Percentiles rank a stretch among this genome's conserved stretches.
phyloP scores from a whole-genome alignment of 1,284 basidiomycete species.

The Moesziomyces parantarcticus region DNA sequence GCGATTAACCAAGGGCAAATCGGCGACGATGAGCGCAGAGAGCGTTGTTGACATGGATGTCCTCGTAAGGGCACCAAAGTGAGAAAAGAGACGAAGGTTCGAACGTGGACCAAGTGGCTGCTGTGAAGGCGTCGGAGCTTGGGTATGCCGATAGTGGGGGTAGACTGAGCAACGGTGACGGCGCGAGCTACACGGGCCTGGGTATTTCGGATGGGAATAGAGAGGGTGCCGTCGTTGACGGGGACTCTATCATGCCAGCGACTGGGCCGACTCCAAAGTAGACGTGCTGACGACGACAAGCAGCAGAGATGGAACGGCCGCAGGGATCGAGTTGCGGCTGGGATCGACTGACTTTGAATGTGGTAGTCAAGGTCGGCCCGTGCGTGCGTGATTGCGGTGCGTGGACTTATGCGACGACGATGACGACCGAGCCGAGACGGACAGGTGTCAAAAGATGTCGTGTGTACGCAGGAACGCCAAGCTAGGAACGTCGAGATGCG shows the following conservation, averaged over 20 bases:
- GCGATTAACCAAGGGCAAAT: slow-evolving; percentile 2
- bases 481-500: slow-evolving; percentile 12
- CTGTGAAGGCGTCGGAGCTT: neutral
- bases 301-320: neutral
- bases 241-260: slow-evolving; percentile 12
- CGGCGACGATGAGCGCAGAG: slow-evolving; percentile 1
- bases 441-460: neutral
- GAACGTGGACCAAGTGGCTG: neutral
- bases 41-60: slow-evolving; percentile 14
- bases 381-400: neutral
- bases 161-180: slow-evolving; percentile 17
- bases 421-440: neutral
- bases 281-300: neutral
- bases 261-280: slow-evolving; percentile 1
- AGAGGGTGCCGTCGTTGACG: neutral
- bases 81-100: neutral
- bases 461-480: neutral
- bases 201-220: neutral
- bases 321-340: neutral
- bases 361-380: neutral
- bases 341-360: neutral
- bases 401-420: too few species aligned
- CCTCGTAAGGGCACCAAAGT: neutral
- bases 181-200: neutral
- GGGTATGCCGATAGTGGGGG: neutral